Base-by-base conservation (phyloP, 2,329 filamentous ascomycete species). In the Metarhizium guizhouense region DNA sequence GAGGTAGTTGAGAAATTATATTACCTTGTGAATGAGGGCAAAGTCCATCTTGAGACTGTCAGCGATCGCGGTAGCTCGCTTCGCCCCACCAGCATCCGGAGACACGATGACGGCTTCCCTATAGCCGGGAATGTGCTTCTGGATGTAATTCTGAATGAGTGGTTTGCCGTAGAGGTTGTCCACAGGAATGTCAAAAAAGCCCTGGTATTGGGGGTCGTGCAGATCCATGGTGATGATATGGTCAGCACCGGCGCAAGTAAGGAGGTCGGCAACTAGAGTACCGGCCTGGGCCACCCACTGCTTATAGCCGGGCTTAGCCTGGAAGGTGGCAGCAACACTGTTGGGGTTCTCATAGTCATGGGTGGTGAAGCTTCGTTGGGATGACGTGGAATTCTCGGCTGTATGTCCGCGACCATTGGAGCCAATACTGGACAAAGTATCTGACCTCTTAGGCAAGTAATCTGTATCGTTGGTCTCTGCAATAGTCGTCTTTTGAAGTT, bases 211-310 rank as follows among this genome's bases (percentile, higher is more conserved):
- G 47, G 90, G 88, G 70, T 96, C 93, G 69, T 94, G 90, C 53
- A 99, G 81, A 68, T 99, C 94, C 88, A 99, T 95, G 36, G 93
- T 96, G 69, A 97, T 96, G 68, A 95, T 87, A 72, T 97, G 94
- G 70, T 99, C 93, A 49, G 94, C 91, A 61, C 94, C 94, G 60
- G 94, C 93, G 73, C 92, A 96, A 45, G 91, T 96, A 61, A 99
- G 79, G 48, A 99, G 83, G 69, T 97, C 92, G 52, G 94, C 94
- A 51, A 99, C 88, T 56, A 99, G 81, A 34, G 92, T 97, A 58
- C 94, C 94, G 47, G 94, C 92, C 74, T 97, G 94, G 25, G 94
- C 94, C 60, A 99, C 93, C 94, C 94, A 99, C 75, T 96, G 90
- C 76, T 94, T 94, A 72, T 99, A 99, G 52, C 94, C 94, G 7